Percentiles rank a stretch among this genome's conserved stretches.
These are phyloP conservation scores for Fusarium udum DNA, from an alignment of 2,329 filamentous ascomycete genomes.

Conservation along the genomic window DNA sequence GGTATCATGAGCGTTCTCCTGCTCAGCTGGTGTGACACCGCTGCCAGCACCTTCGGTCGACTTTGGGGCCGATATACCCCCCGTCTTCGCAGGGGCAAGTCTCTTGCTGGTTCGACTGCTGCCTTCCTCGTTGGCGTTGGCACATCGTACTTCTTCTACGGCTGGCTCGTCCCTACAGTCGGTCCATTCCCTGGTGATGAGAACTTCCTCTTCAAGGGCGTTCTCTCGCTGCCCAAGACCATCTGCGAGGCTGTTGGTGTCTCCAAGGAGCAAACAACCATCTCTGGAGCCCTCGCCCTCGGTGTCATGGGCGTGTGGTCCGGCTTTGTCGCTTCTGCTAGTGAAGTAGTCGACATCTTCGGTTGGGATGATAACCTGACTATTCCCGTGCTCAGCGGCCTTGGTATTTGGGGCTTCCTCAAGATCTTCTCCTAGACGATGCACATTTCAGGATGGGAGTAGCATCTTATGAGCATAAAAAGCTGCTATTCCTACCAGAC, in stretches of 20 bases:
- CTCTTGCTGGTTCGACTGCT: slow-evolving; percentile 85
- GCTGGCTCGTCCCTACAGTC: slow-evolving; percentile 76
- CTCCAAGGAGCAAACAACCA: slow-evolving; percentile 64
- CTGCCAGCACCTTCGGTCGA: slow-evolving; percentile 92
- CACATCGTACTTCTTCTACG: slow-evolving; percentile 89
- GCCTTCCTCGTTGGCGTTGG: slow-evolving; percentile 84
- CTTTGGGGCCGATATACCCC: slow-evolving; percentile 91
- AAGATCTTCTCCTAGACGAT: slow-evolving; percentile 76
- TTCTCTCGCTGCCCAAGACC: slow-evolving; percentile 72
- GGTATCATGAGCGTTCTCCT: slow-evolving; percentile 89
- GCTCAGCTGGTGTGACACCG: slow-evolving; percentile 97
- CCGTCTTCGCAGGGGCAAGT: slow-evolving; percentile 86
- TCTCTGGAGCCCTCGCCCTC: slow-evolving; percentile 78
- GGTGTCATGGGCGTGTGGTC: slow-evolving; percentile 85
- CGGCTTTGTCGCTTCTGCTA: slow-evolving; percentile 87
- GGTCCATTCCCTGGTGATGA: slow-evolving; percentile 76
- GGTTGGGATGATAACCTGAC: slow-evolving; percentile 98
- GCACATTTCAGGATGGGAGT: neutral
- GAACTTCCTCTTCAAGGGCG: slow-evolving; percentile 79
- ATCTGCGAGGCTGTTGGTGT: slow-evolving; percentile 70
- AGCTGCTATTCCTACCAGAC: neutral
- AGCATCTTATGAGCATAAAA: slow-evolving; percentile 1
- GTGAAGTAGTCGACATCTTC: slow-evolving; percentile 90
- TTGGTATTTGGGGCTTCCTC: slow-evolving; percentile 91
- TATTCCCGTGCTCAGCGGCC: slow-evolving; percentile 89